phyloP scores from a whole-genome alignment of 805 yeast genomes.

The Saccharomyces eubayanus region DNA sequence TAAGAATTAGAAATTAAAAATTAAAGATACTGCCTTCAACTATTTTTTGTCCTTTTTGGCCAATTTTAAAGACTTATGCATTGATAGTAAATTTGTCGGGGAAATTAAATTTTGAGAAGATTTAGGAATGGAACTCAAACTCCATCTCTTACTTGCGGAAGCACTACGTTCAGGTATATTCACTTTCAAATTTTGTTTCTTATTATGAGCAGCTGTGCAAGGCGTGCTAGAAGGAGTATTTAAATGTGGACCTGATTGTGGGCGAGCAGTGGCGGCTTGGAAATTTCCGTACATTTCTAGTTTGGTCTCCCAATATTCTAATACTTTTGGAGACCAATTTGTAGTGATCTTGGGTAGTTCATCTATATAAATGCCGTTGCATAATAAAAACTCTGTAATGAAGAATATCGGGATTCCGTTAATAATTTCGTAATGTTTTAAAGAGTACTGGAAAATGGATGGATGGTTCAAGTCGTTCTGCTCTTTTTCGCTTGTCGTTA shows the following conservation, averaged over 20 bases:
- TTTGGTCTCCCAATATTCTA: slow-evolving; percentile 44
- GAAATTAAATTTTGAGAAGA: slow-evolving; percentile 10
- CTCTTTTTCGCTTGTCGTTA: slow-evolving; percentile 8
- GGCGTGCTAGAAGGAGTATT: neutral
- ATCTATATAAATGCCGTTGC: slow-evolving; percentile 49
- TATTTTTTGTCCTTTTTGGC: slow-evolving; percentile 4
- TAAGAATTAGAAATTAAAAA: neutral
- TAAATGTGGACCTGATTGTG: neutral
- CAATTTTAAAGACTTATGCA: slow-evolving; percentile 13
- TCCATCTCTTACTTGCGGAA: slow-evolving; percentile 7
- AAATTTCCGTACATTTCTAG: slow-evolving; percentile 24
- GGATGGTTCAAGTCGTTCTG: slow-evolving; percentile 3
- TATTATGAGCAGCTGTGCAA: neutral
- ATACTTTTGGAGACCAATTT: slow-evolving; percentile 40
- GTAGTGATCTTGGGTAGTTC: slow-evolving; percentile 19
- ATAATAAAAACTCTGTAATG: slow-evolving; percentile 46
- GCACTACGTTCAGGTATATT: neutral
- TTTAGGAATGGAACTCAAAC: slow-evolving; percentile 10
- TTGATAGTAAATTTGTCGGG: slow-evolving; percentile 9
- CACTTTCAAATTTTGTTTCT: neutral
- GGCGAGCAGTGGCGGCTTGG: neutral
- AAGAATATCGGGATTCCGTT: slow-evolving; percentile 34
- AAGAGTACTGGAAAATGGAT: slow-evolving; percentile 42
- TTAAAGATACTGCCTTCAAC: neutral
- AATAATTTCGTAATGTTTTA: slow-evolving; percentile 36